Percentiles rank a stretch among this genome's conserved stretches.
Evolutionary conservation across 2,329 filamentous ascomycete genomes (phyloP).

Genomic region (Aspergillus pseudoterreus): DNA sequence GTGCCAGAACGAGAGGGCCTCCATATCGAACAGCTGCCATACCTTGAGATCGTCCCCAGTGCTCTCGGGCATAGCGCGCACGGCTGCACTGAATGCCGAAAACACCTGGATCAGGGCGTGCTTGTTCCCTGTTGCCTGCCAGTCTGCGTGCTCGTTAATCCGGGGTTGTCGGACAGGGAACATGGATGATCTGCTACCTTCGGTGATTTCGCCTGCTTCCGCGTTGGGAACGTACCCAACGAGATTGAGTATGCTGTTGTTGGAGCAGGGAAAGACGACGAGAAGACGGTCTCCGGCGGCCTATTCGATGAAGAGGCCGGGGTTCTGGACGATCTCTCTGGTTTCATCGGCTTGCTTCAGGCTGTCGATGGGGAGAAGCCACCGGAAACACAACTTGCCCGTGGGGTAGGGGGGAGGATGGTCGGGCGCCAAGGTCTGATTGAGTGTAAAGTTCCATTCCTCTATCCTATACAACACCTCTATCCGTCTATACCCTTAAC

Average conservation of each 20-base stretch:
- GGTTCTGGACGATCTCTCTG: constrained; percentile 9
- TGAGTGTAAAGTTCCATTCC: not conserved
- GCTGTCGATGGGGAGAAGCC: constrained; percentile 18
- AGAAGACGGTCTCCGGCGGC: constrained; percentile 40
- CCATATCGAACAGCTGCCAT: constrained; percentile 61
- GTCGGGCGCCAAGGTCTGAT: constrained; percentile 12
- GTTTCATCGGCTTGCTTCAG: constrained; percentile 12
- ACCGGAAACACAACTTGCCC: constrained; percentile 24
- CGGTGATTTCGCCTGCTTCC: constrained; percentile 27
- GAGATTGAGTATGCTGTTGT: constrained; percentile 45
- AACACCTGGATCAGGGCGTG: constrained; percentile 12
- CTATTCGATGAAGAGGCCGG: constrained; percentile 42
- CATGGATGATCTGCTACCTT: constrained; percentile 4
- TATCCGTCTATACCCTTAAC: not conserved
- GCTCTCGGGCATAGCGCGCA: constrained; percentile 21
- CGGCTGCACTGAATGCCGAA: constrained; percentile 14
- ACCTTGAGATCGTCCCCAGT: constrained; percentile 48
- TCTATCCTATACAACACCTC: not conserved
- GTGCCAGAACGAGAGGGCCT: constrained; percentile 53
- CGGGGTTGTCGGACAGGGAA: not conserved
- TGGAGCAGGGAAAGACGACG: constrained; percentile 45
- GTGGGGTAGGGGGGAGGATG: constrained; percentile 15
- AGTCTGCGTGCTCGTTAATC: constrained; percentile 8
- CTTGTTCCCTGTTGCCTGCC: constrained; percentile 19
- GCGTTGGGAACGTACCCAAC: constrained; percentile 46